Conservation (phyloP, 768 basidiomycete genomes). For the Boletus rubescentipes region DNA sequence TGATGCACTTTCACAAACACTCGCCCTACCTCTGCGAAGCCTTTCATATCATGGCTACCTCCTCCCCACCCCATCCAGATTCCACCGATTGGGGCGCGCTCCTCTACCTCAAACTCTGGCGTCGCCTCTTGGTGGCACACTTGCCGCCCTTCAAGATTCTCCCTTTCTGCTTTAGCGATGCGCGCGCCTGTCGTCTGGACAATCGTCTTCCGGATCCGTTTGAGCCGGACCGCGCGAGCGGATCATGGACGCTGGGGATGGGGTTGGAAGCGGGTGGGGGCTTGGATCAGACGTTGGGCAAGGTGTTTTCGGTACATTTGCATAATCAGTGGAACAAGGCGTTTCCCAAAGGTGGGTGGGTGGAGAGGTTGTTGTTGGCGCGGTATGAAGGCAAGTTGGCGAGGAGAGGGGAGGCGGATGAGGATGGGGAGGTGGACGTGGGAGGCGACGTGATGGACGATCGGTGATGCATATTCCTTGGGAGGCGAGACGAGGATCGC, state of each 20-base stretch:
- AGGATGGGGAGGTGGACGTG: background rate
- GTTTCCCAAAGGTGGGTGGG: slow-evolving; percentile 85
- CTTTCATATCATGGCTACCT: slow-evolving; percentile 84
- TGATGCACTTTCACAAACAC: slow-evolving; percentile 88
- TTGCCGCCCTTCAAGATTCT: slow-evolving; percentile 88
- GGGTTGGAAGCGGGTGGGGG: slow-evolving; percentile 61
- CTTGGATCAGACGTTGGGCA: slow-evolving; percentile 57
- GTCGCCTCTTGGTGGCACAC: slow-evolving; percentile 68
- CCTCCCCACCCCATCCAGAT: slow-evolving; percentile 66
- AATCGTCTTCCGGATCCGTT: slow-evolving; percentile 95
- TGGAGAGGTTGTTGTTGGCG: slow-evolving; percentile 72
- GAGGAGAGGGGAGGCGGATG: background rate
- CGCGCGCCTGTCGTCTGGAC: slow-evolving; percentile 85
- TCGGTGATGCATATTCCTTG: background rate
- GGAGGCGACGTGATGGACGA: background rate
- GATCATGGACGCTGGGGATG: slow-evolving; percentile 68
- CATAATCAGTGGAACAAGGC: slow-evolving; percentile 96
- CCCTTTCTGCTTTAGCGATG: slow-evolving; percentile 95
- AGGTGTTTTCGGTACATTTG: slow-evolving; percentile 86
- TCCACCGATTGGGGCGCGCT: slow-evolving; percentile 94
- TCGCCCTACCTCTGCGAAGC: slow-evolving; percentile 98
- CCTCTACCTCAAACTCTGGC: slow-evolving; percentile 90
- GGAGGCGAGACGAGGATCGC: too few relatives aligned
- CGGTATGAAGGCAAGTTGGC: slow-evolving; percentile 49
- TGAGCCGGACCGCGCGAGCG: slow-evolving; percentile 47